Evolutionary conservation across 164 flowering plant species (phyloP).

Genomic region (Litsea cubeba): DNA sequence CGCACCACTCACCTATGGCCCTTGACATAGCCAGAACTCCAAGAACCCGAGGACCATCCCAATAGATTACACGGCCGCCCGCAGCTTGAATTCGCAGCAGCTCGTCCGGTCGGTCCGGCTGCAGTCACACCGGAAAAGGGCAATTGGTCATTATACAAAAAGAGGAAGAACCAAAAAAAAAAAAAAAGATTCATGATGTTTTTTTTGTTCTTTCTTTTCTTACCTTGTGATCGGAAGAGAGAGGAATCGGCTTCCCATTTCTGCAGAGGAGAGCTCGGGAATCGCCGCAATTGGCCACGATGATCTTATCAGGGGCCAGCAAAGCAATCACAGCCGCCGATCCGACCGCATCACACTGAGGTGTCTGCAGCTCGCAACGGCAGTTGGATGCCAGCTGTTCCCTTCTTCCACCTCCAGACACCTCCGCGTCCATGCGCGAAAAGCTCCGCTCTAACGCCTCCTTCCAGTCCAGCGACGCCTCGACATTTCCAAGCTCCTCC

Average conservation of each 20-base stretch:
- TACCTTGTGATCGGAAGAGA: conserved; percentile 65
- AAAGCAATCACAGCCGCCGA: conserved; percentile 82
- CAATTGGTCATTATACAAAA: background rate
- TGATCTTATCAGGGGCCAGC: conserved; percentile 54
- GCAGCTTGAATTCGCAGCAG: conserved; percentile 58
- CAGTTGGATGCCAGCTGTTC: conserved; percentile 22
- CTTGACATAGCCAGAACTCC: conserved; percentile 91
- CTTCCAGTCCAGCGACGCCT: conserved; percentile 30
- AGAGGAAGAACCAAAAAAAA: background rate
- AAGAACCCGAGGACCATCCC: conserved; percentile 79
- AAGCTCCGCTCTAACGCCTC: conserved; percentile 47
- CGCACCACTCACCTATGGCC: conserved; percentile 50
- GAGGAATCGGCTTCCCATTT: conserved; percentile 48
- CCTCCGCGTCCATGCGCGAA: conserved; percentile 58
- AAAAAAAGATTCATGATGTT: too few relatives aligned
- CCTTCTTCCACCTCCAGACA: background rate
- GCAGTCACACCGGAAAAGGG: background rate
- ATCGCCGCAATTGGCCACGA: conserved; percentile 89
- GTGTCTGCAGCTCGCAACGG: conserved; percentile 60
- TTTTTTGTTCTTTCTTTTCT: background rate
- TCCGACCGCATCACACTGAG: conserved; percentile 83
- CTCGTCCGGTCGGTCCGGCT: conserved; percentile 92
- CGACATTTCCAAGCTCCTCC: conserved; percentile 40
- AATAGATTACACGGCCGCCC: conserved; percentile 79
- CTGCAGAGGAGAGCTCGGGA: conserved; percentile 81